Percentiles rank a stretch among this genome's conserved stretches.
Conservation (phyloP, 75 land plant species). For the Cupressus sempervirens region DNA sequence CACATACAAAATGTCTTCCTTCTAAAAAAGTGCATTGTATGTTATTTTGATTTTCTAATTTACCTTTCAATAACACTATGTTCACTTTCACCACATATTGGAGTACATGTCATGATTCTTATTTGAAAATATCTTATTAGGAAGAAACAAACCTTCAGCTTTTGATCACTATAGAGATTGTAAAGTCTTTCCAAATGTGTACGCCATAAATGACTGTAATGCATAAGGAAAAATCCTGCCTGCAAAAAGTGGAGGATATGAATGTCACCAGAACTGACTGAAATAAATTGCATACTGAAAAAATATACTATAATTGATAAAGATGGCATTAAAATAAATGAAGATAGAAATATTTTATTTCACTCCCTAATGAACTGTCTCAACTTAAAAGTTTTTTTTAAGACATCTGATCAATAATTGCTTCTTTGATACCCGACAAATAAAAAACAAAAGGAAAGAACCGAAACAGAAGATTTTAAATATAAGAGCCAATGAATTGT, state of each 20-base stretch:
- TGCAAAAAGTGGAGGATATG: conserved; percentile 20
- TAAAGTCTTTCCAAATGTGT: conserved; percentile 65
- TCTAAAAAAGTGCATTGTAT: not conserved
- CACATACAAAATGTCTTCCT: not conserved
- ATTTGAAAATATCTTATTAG: not conserved
- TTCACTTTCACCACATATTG: not conserved
- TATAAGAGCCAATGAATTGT: not conserved
- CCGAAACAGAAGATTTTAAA: not conserved
- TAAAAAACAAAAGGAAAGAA: not conserved
- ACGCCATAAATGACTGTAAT: conserved; percentile 66
- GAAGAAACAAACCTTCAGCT: conserved; percentile 63
- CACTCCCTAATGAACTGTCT: not conserved
- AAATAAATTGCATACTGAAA: not conserved
- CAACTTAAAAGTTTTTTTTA: not conserved
- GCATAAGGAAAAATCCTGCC: conserved; percentile 82
- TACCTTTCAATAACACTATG: not conserved
- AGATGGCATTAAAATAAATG: not conserved
- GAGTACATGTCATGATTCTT: not conserved
- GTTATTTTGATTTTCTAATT: not conserved
- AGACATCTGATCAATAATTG: not conserved
- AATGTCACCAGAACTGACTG: not conserved
- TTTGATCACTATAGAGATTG: conserved; percentile 53
- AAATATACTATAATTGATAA: not conserved
- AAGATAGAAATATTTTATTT: not conserved
- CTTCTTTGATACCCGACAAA: not conserved